Conservation (phyloP, 108 stramenopile species). For the Skeletonema tropicum region DNA sequence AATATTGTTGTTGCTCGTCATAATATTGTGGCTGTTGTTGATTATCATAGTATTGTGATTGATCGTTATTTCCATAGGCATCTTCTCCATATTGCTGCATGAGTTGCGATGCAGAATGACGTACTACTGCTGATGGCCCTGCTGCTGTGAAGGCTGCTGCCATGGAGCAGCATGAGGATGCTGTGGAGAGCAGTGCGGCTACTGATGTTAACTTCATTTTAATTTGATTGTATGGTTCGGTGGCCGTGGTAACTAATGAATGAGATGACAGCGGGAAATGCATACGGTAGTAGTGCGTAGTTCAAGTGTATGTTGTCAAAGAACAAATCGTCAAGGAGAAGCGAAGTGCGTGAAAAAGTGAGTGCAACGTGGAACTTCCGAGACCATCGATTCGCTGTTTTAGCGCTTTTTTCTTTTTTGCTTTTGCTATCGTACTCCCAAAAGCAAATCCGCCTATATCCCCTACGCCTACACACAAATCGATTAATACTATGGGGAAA, state of each 20-base stretch:
- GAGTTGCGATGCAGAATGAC: background rate
- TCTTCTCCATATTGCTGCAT: conserved; percentile 3
- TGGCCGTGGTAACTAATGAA: too few species aligned
- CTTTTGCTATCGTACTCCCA: too few species aligned
- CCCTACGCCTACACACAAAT: too few species aligned
- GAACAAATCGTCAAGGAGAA: background rate
- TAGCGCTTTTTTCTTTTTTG: too few species aligned
- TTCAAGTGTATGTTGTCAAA: too few species aligned
- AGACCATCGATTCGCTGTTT: background rate
- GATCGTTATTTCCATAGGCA: background rate
- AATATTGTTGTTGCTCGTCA: background rate
- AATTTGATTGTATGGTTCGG: background rate
- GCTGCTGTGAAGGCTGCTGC: background rate
- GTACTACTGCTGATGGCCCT: background rate
- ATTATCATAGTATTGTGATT: conserved; percentile 6
- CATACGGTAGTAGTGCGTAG: too few species aligned
- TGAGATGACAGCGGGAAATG: too few species aligned
- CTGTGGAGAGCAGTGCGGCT: conserved; percentile 4
- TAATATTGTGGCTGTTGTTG: background rate
- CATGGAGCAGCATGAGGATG: background rate
- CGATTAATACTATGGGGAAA: too few species aligned
- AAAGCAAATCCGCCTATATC: too few species aligned
- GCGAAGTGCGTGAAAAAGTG: too few species aligned
- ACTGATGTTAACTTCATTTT: background rate
- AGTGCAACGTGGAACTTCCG: background rate